Evolutionary conservation across 2,329 filamentous ascomycete species (phyloP).

Genomic region (Fusarium abutilonis): DNA sequence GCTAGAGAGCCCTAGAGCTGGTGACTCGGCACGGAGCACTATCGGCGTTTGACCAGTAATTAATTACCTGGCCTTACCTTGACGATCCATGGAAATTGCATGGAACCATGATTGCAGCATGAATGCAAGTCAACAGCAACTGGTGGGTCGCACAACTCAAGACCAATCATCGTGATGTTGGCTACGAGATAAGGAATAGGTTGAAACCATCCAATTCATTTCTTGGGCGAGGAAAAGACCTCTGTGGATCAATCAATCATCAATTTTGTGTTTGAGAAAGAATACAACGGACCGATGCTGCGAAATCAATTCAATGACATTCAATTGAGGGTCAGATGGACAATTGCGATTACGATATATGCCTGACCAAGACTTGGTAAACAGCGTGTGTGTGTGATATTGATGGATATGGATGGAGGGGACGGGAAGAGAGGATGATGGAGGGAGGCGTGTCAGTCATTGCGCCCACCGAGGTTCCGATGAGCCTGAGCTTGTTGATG

Average conservation of each 20-base stretch:
- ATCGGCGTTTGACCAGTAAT: conserved; percentile 20
- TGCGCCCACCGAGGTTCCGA: conserved; percentile 15
- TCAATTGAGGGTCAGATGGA: conserved; percentile 12
- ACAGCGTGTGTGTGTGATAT: conserved; percentile 7
- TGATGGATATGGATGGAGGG: neutral
- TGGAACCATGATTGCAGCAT: conserved; percentile 40
- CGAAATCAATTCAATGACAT: conserved; percentile 1
- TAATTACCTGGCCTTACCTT: neutral
- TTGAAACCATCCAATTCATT: conserved; percentile 9
- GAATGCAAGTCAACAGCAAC: conserved; percentile 34
- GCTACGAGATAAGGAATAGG: conserved; percentile 36
- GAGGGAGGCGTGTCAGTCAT: conserved; percentile 10
- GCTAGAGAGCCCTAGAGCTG: conserved; percentile 25
- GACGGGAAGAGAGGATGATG: conserved; percentile 22
- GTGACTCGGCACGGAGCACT: conserved; percentile 32
- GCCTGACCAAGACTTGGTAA: neutral
- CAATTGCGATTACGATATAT: conserved; percentile 1
- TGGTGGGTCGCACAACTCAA: conserved; percentile 29
- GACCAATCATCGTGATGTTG: neutral
- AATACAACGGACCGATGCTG: conserved; percentile 6
- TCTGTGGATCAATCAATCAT: neutral
- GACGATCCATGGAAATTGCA: conserved; percentile 30
- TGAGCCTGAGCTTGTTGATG: conserved; percentile 5
- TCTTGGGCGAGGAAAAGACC: neutral
- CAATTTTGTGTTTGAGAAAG: neutral